Evolutionary conservation across 2,329 filamentous ascomycete genomes (phyloP), one percentile per base, ranked within the genome.

Genomic region (Verticillium dahliae): DNA sequence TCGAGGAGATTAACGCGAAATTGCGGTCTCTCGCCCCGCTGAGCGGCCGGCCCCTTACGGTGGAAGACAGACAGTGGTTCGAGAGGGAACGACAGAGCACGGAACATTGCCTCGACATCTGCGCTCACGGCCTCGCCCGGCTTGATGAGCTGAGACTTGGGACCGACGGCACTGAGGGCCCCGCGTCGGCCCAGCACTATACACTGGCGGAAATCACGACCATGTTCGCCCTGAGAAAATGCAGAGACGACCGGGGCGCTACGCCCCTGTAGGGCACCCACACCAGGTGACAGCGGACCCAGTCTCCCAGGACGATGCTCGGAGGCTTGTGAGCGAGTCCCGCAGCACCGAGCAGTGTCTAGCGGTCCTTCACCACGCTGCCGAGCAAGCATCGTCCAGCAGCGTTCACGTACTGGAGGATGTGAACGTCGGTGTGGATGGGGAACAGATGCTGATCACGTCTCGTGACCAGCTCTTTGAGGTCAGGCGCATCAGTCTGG

Each of bases 51-150:
- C 34, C 34, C 34, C 34, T 37, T 10, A 37, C 34, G 1, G 33
- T 18, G 34, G 39, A 38, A 50, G 41, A 50, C 1, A 61, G 52
- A 7, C 56, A 55, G 6, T 37, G 35, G 14, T 55, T 62, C 18
- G 38, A 60, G 18, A 39, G 57, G 31, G 68, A 69, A 57, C 68
- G 67, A 35, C 60, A 65, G 57, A 68, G 66, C 62, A 67, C 67
- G 6, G 61, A 65, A 52, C 62, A 67, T 35, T 67, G 68, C 2
- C 60, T 69, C 9, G 57, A 61, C 38, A 66, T 69, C 35, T 69
- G 66, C 56, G 61, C 63, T 31, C 64, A 68, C 56, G 58, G 68
- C n/a, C 69, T 65, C 50, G 52, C 63, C 3, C 67, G 68, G 15
- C 66, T 69, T 27, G 34, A 50, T 50, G 41, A 50, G n/a, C 22